These are phyloP conservation scores for Miscanthus sacchariflorus DNA, from an alignment of 202 grass and related monocot genomes.

Conservation along the genomic window DNA sequence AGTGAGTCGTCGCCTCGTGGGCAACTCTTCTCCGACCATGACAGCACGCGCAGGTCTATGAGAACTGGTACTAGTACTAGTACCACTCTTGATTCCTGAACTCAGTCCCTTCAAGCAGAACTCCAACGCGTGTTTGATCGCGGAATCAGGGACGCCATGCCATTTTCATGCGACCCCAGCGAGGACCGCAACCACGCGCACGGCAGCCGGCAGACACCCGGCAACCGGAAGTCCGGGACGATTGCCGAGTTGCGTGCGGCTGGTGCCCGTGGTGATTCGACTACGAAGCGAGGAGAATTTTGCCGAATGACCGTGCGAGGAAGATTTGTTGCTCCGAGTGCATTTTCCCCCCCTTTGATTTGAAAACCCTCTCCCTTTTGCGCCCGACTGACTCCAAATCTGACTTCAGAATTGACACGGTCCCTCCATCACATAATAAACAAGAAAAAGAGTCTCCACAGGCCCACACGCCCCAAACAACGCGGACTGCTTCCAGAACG, in stretches of 20 bases:
- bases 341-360: neutral
- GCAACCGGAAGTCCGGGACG: neutral
- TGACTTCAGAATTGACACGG: neutral
- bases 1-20: slow-evolving; percentile 7
- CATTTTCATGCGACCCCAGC: neutral
- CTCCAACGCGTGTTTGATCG: slow-evolving; percentile 33
- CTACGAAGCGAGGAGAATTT: no score
- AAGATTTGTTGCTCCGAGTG: neutral
- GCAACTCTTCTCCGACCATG: neutral
- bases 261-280: neutral
- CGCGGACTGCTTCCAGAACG: neutral
- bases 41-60: neutral
- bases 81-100: neutral
- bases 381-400: neutral
- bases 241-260: neutral
- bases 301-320: neutral
- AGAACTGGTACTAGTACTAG: neutral
- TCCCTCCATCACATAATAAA: no score
- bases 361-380: neutral
- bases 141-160: neutral
- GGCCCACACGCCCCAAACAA: neutral
- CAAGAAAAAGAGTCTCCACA: neutral
- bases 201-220: neutral
- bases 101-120: neutral
- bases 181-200: neutral